Conservation (phyloP, 176 grass and related monocot species). For the Miscanthus lutarioriparius region DNA sequence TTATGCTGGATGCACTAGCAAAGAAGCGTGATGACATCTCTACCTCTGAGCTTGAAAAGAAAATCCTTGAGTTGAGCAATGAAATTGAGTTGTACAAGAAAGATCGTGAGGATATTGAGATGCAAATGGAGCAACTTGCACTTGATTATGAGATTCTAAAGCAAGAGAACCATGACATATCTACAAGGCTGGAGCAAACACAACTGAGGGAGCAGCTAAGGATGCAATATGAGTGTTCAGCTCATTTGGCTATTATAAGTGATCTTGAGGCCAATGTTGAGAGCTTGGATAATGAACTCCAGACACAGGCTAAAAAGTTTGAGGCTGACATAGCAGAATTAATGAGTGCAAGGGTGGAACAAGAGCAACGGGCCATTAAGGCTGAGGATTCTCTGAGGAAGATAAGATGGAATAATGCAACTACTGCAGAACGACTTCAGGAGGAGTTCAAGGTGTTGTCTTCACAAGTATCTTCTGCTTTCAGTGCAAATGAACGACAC, state of each 20-base stretch:
- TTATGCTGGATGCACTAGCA: slow-evolving; percentile 62
- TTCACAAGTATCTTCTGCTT: slow-evolving; percentile 77
- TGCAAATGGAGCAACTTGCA: slow-evolving; percentile 99
- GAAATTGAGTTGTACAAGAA: slow-evolving; percentile 87
- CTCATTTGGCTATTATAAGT: slow-evolving; percentile 76
- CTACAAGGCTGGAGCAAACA: slow-evolving; percentile 82
- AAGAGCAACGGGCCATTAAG: slow-evolving; percentile 79
- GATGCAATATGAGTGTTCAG: slow-evolving; percentile 95
- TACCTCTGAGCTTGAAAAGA: slow-evolving; percentile 63
- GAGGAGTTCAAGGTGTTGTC: slow-evolving; percentile 77
- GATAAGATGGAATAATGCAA: slow-evolving; percentile 65
- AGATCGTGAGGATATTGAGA: slow-evolving; percentile 84
- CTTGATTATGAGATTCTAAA: slow-evolving; percentile 98
- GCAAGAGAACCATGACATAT: slow-evolving; percentile 95
- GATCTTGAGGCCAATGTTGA: slow-evolving; percentile 86
- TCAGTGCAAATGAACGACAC: slow-evolving; percentile 63
- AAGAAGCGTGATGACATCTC: slow-evolving; percentile 52
- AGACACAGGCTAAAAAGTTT: slow-evolving; percentile 66
- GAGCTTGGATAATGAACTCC: slow-evolving; percentile 76
- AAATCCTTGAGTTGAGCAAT: slow-evolving; percentile 68
- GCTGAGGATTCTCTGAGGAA: slow-evolving; percentile 81
- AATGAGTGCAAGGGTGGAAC: slow-evolving; percentile 63
- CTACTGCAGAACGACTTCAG: slow-evolving; percentile 63
- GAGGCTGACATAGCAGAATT: slow-evolving; percentile 69
- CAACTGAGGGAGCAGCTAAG: slow-evolving; percentile 82